phyloP scores from a whole-genome alignment of 2,329 filamentous ascomycete species.

The Verticillium isaacii region DNA sequence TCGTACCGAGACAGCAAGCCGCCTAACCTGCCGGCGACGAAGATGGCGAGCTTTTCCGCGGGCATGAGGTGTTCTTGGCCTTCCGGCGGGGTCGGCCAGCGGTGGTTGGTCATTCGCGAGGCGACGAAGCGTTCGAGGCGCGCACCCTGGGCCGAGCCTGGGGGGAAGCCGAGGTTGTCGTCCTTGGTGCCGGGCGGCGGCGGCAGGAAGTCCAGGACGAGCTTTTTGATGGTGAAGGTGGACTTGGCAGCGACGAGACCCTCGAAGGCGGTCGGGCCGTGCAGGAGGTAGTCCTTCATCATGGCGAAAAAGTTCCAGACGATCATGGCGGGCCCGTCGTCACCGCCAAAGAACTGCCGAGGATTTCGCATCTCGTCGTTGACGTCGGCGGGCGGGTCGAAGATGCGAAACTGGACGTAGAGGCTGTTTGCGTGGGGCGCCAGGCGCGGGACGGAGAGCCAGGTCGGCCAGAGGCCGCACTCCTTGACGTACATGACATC shows the following conservation, averaged over 20 bases:
- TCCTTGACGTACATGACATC: constrained; percentile 15
- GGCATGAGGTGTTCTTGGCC: constrained; percentile 9
- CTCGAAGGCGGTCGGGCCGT: constrained; percentile 11
- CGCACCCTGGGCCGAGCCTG: constrained; percentile 1
- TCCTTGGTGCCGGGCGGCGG: constrained; percentile 9
- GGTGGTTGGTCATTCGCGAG: background rate
- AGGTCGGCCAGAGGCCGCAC: constrained; percentile 15
- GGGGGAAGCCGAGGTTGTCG: constrained; percentile 9
- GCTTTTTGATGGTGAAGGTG: constrained; percentile 8
- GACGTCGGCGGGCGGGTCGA: constrained; percentile 11
- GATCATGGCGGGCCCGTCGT: constrained; percentile 11
- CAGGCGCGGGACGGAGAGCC: constrained; percentile 12
- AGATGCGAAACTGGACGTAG: constrained; percentile 13
- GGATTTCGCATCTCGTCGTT: constrained; percentile 13
- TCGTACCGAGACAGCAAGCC: constrained; percentile 11
- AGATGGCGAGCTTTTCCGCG: constrained; percentile 14
- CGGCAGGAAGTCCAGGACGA: constrained; percentile 11
- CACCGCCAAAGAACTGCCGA: constrained; percentile 10
- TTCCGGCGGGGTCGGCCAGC: constrained; percentile 10
- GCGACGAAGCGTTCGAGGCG: background rate
- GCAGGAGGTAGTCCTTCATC: constrained; percentile 10
- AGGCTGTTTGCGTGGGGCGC: constrained; percentile 9
- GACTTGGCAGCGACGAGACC: constrained; percentile 6
- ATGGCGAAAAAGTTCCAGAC: constrained; percentile 15
- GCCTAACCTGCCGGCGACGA: constrained; percentile 11